phyloP scores from a whole-genome alignment of 2,329 filamentous ascomycete genomes.

The Penicillium concentricum region DNA sequence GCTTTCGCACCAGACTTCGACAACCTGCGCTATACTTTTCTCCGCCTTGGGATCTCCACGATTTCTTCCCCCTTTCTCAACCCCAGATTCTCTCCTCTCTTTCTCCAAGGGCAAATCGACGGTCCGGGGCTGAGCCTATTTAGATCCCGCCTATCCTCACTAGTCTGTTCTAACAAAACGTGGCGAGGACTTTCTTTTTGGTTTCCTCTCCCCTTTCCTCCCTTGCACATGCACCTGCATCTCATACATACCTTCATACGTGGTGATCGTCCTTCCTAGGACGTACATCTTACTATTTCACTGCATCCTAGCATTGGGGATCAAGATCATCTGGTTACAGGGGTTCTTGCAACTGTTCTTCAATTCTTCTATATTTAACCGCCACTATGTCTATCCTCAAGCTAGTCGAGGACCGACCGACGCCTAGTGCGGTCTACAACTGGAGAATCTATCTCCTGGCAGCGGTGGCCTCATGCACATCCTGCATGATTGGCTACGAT shows the following conservation, averaged over 20 bases:
- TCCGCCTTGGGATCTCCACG: conserved; percentile 19
- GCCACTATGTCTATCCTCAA: conserved; percentile 40
- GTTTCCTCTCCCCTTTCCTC: not conserved
- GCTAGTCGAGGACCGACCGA: conserved; percentile 50
- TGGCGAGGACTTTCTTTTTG: conserved; percentile 7
- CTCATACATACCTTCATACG: not conserved
- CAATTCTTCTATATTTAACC: not conserved
- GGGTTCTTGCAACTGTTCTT: not conserved
- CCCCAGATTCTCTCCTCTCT: conserved; percentile 19
- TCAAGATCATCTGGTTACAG: not conserved
- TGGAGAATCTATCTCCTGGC: conserved; percentile 59
- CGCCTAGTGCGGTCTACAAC: conserved; percentile 59
- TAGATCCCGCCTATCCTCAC: conserved; percentile 15
- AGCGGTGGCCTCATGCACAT: conserved; percentile 55
- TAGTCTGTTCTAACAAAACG: not conserved
- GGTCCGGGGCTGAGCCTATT: conserved; percentile 19
- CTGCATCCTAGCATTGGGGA: conserved; percentile 6
- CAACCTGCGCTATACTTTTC: conserved; percentile 20
- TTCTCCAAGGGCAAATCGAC: conserved; percentile 2
- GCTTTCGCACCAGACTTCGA: not conserved
- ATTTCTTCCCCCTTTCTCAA: conserved; percentile 9
- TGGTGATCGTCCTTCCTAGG: conserved; percentile 6
- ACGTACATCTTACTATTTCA: conserved; percentile 10
- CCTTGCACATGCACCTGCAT: not conserved
- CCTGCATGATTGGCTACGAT: conserved; percentile 63